A percentile compares a stretch with the other conserved stretches of the same genome.
Conservation (phyloP, 108 stramenopile species). For the Chaetoceros muelleri region DNA sequence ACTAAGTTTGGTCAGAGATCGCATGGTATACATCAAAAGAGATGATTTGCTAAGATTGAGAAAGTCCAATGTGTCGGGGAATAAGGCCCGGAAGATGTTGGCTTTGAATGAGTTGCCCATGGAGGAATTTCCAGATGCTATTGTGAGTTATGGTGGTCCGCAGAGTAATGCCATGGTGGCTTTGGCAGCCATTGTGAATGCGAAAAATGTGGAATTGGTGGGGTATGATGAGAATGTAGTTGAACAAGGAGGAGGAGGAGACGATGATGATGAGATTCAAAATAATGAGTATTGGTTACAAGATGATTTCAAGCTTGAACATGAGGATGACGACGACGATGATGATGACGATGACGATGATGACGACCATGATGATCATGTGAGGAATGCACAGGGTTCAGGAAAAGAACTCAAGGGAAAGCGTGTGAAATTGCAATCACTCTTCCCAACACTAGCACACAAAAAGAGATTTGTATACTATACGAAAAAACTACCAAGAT, state of each 20-base stretch:
- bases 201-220: conserved; percentile 36
- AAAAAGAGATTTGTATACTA: conserved; percentile 75
- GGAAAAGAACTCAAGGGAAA: neutral
- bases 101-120: conserved; percentile 42
- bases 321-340: conserved; percentile 2
- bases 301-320: conserved; percentile 2
- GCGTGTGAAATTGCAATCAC: neutral
- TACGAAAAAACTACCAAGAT: conserved; percentile 79
- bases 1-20: conserved; percentile 31
- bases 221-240: neutral
- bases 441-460: neutral
- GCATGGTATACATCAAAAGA: conserved; percentile 57
- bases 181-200: conserved; percentile 72
- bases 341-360: conserved; percentile 2
- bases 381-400: neutral
- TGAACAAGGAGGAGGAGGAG: neutral
- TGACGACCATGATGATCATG: neutral
- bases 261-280: conserved; percentile 4
- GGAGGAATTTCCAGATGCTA: conserved; percentile 45
- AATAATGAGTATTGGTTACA: conserved; percentile 2
- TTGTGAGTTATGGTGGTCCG: conserved; percentile 86
- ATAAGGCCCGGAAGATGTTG: conserved; percentile 78
- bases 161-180: conserved; percentile 92
- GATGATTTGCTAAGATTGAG: conserved; percentile 59
- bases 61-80: conserved; percentile 60